Percentiles rank a stretch among this genome's conserved stretches.
phyloP scores from a whole-genome alignment of 2,329 filamentous ascomycete genomes.

The Pyricularia sp. region DNA sequence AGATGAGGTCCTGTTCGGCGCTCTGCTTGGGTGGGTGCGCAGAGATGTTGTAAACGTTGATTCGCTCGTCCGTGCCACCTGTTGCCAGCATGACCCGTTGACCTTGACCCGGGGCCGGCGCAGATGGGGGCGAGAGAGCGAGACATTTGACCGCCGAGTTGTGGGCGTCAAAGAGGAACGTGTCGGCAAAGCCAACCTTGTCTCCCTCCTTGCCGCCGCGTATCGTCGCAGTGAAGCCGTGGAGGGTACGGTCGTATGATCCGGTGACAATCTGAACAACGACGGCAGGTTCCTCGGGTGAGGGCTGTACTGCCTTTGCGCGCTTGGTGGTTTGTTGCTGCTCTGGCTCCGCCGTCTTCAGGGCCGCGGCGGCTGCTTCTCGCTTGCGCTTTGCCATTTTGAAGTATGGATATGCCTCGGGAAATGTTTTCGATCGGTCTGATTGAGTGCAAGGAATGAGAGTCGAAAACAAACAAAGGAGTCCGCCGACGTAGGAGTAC shows the following conservation, averaged over 20 bases:
- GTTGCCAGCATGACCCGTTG: slow-evolving; percentile 83
- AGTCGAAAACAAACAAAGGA: not conserved
- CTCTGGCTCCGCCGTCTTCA: slow-evolving; percentile 5
- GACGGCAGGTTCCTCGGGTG: not conserved
- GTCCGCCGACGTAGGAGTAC: not conserved
- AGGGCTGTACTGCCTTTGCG: not conserved
- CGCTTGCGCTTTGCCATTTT: slow-evolving; percentile 19
- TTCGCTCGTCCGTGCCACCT: slow-evolving; percentile 82
- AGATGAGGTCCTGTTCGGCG: slow-evolving; percentile 41
- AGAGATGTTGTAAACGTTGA: slow-evolving; percentile 89
- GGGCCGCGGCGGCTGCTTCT: slow-evolving; percentile 11
- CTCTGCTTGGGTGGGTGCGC: slow-evolving; percentile 46
- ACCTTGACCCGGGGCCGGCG: slow-evolving; percentile 43
- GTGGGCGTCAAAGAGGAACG: slow-evolving; percentile 92
- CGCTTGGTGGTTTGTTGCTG: slow-evolving; percentile 3
- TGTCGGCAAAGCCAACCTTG: slow-evolving; percentile 63
- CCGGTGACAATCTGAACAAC: slow-evolving; percentile 75
- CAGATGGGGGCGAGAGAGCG: slow-evolving; percentile 66
- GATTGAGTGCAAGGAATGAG: not conserved
- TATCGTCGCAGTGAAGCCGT: slow-evolving; percentile 74
- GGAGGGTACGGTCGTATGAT: slow-evolving; percentile 86
- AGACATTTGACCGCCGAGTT: slow-evolving; percentile 80
- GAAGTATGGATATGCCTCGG: not conserved
- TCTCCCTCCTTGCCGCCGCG: slow-evolving; percentile 7
- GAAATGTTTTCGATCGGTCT: not conserved